A percentile compares a stretch with the other conserved stretches of the same genome.
Conservation (phyloP, 2,329 filamentous ascomycete species). For the Trichoderma gracile region DNA sequence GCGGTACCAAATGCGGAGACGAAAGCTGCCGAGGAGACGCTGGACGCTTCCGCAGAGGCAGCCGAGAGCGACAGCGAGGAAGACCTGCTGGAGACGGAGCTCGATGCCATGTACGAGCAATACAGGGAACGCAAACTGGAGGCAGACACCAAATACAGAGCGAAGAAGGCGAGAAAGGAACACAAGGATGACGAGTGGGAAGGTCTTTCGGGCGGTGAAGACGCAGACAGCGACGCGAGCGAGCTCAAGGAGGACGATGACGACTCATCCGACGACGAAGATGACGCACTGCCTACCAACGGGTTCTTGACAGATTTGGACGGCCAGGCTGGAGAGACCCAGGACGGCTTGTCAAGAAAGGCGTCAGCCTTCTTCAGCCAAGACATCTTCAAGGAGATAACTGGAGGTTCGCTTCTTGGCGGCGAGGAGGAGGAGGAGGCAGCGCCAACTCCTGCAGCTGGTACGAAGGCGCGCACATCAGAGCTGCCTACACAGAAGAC, state of each 20-base stretch:
- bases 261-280: conserved; percentile 41
- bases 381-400: conserved; percentile 86
- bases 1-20: conserved; percentile 56
- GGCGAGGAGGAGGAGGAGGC: conserved; percentile 35
- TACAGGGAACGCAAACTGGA: conserved; percentile 80
- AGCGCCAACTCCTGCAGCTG: conserved; percentile 32
- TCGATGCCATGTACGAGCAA: conserved; percentile 83
- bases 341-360: conserved; percentile 69
- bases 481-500: neutral
- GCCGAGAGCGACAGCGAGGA: conserved; percentile 74
- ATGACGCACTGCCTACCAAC: conserved; percentile 29
- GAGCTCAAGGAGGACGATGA: conserved; percentile 64
- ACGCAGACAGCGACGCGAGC: conserved; percentile 51
- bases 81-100: conserved; percentile 78
- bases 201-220: conserved; percentile 71
- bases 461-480: neutral
- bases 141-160: conserved; percentile 81
- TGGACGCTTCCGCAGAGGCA: conserved; percentile 54
- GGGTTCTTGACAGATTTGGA: conserved; percentile 44
- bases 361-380: conserved; percentile 91
- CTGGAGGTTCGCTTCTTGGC: conserved; percentile 60
- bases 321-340: conserved; percentile 44
- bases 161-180: conserved; percentile 82
- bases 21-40: conserved; percentile 62
- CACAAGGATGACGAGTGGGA: conserved; percentile 89